Base-by-base conservation (phyloP, 495 filamentous ascomycete species). In the Aspergillus haitiensis region DNA sequence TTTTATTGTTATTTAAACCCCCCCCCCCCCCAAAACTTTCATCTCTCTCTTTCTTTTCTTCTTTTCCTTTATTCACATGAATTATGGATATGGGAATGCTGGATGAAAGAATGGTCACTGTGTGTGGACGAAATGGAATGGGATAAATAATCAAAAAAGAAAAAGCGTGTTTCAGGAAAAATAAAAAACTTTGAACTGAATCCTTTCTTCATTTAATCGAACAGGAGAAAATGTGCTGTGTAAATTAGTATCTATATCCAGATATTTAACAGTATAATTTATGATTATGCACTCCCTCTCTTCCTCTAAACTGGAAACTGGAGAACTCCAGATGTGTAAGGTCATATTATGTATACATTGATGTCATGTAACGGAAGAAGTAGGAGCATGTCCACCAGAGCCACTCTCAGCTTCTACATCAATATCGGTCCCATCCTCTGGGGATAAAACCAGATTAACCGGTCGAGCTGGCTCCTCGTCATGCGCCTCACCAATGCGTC, bases 401-500 rank as follows among this genome's bases (percentile, higher is more conserved):
- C 67, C 70, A 70, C 51, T 46, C 42, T 37, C 58, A 40, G 27
- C 49, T 45, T 6, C 48, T 10, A 9, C 11, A 49, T 40, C 45
- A 52, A 44, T 6, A 31, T 51, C 37, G 15, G 33, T 34, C 10
- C 4, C 33, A 48, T 39, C 10, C 64, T 66, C 32, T 62, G 67
- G 36, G 48, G 16, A 15, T 21, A 47, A 8, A 32, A 71, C 62
- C 36, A 76, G 39, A 40, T 70, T 66, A 0, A 75, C 72, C 15
- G 74, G 72, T 57, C 75, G 58, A 13, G 69, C 74, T 0, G 75
- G 74, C 46, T 78, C 75, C 56, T 67, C 67, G 6, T 50, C 49
- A 50, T 67, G 42, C 5, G 67, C 66, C n/a, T 58, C 58, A 15
- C 66, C 74, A 33, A 69, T 59, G 27, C 66, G 70, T 0, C 27